Percentiles rank a stretch among this genome's conserved stretches.
phyloP scores from a whole-genome alignment of 169 alveolate genomes.

The Plasmodium ovale region DNA sequence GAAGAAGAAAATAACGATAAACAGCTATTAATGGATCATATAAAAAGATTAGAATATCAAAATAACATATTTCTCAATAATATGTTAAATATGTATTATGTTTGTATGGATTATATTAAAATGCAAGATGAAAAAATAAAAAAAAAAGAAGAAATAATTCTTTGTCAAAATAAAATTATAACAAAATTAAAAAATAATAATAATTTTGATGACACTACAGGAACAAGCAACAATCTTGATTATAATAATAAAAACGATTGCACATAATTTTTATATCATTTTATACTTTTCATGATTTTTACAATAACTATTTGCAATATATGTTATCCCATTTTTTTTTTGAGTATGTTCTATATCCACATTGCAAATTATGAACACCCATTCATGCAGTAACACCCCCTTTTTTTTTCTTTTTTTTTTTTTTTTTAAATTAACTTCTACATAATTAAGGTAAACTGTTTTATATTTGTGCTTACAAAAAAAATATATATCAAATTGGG shows the following conservation, averaged over 20 bases:
- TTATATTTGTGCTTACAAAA: too few species aligned
- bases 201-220: slow-evolving; percentile 42
- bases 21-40: slow-evolving; percentile 50
- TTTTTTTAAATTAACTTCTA: too few species aligned
- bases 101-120: slow-evolving; percentile 68
- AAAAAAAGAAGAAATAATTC: slow-evolving; percentile 53
- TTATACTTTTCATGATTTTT: too few species aligned
- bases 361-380: too few species aligned
- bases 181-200: slow-evolving; percentile 14
- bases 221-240: neutral
- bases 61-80: slow-evolving; percentile 70
- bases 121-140: slow-evolving; percentile 75
- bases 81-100: slow-evolving; percentile 68
- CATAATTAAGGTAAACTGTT: too few species aligned
- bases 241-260: slow-evolving; percentile 2
- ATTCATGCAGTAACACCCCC: too few species aligned
- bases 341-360: too few species aligned
- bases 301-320: neutral
- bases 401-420: too few species aligned
- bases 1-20: slow-evolving; percentile 15
- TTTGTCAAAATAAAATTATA: slow-evolving; percentile 39
- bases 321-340: too few species aligned
- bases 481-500: too few species aligned
- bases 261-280: neutral
- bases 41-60: slow-evolving; percentile 72